These are phyloP conservation scores for Alloteropsis angusta DNA, from an alignment of 202 grass and related monocot species.

Conservation along the genomic window DNA sequence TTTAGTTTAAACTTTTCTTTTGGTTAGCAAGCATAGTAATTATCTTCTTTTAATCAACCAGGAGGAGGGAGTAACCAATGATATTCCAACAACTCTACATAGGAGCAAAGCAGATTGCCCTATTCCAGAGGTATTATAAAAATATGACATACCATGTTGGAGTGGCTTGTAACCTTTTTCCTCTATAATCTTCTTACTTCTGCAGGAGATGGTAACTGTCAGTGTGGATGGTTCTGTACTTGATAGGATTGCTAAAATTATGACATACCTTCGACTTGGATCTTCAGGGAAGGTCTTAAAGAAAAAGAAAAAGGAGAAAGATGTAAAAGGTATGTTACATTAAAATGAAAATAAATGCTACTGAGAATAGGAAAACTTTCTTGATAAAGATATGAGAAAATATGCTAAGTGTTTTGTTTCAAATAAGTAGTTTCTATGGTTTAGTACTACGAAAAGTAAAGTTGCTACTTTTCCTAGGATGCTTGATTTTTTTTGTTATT, in stretches of 20 bases:
- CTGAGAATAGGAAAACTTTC: not conserved
- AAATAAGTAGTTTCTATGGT: too few species aligned
- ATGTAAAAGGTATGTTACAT: conserved; percentile 44
- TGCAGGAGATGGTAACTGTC: conserved; percentile 95
- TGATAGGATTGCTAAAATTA: conserved; percentile 99
- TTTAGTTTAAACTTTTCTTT: not conserved
- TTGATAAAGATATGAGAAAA: too few species aligned
- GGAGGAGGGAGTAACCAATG: conserved; percentile 81
- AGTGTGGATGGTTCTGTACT: conserved; percentile 94
- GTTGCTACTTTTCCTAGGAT: too few species aligned
- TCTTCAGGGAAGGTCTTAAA: conserved; percentile 92
- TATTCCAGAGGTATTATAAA: conserved; percentile 51
- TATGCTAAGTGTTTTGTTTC: too few species aligned
- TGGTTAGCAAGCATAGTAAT: not conserved
- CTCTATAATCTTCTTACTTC: conserved; percentile 21
- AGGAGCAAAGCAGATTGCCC: conserved; percentile 98
- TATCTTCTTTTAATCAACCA: conserved; percentile 33
- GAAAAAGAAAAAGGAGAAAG: conserved; percentile 94
- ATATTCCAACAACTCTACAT: conserved; percentile 96
- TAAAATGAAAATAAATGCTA: not conserved
- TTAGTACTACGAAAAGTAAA: too few species aligned
- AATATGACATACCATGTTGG: not conserved
- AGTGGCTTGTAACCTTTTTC: not conserved
- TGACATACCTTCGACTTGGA: conserved; percentile 94
- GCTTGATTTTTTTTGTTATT: too few species aligned